Conservation (phyloP, 2,329 filamentous ascomycete genomes). For the Stachybotrys elegans region DNA sequence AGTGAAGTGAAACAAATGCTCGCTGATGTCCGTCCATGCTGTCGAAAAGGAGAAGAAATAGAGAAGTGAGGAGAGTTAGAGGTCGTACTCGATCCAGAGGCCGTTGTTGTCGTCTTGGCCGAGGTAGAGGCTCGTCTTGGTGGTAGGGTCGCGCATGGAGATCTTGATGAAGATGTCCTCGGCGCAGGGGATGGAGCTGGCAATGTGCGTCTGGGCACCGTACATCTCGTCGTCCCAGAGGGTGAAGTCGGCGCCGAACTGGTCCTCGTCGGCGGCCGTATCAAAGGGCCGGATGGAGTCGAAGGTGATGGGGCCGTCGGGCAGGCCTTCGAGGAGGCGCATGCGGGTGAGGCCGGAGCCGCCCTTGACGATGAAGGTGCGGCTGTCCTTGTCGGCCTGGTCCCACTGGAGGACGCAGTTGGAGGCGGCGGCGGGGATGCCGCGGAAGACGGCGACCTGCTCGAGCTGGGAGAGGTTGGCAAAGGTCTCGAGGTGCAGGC, state of each 20-base stretch:
- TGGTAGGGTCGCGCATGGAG: slow-evolving; percentile 11
- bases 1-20: not conserved
- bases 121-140: slow-evolving; percentile 21
- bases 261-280: slow-evolving; percentile 5
- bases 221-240: slow-evolving; percentile 17
- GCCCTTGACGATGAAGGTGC: slow-evolving; percentile 29
- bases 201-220: slow-evolving; percentile 11
- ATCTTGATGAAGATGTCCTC: slow-evolving; percentile 21
- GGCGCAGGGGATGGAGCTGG: slow-evolving; percentile 18
- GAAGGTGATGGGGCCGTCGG: slow-evolving; percentile 14
- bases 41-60: too few species aligned
- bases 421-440: slow-evolving; percentile 21
- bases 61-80: too few species aligned
- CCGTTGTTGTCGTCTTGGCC: slow-evolving; percentile 24
- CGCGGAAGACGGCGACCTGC: slow-evolving; percentile 26
- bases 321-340: slow-evolving; percentile 19
- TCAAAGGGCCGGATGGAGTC: slow-evolving; percentile 17
- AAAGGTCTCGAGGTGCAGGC: slow-evolving; percentile 17
- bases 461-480: slow-evolving; percentile 17
- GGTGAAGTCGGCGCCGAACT: slow-evolving; percentile 21
- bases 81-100: slow-evolving; percentile 14
- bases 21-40: not conserved
- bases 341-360: slow-evolving; percentile 16
- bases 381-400: slow-evolving; percentile 29
- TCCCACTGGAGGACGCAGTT: slow-evolving; percentile 23